Conservation (phyloP, 805 yeast genomes). For the Saccharomyces kudriavzevii region DNA sequence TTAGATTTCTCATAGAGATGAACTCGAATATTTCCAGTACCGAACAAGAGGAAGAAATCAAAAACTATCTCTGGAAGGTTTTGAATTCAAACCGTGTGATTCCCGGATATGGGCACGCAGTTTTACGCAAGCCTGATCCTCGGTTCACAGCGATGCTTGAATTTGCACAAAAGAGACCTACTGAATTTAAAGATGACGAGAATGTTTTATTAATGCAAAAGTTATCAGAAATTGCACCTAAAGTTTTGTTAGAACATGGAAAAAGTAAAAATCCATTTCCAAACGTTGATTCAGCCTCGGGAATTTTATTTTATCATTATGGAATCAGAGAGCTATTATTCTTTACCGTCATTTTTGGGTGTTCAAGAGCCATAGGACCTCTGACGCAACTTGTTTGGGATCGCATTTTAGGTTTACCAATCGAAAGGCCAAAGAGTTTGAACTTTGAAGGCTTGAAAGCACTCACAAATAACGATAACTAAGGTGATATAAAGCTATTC, state of each 20-base stretch:
- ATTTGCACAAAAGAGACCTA: conserved; percentile 47
- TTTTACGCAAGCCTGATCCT: conserved; percentile 75
- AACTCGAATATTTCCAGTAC: conserved; percentile 36
- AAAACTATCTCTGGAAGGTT: conserved; percentile 61
- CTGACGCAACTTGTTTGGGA: conserved; percentile 74
- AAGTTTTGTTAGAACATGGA: conserved; percentile 67
- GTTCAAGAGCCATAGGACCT: conserved; percentile 73
- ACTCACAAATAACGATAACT: conserved; percentile 1
- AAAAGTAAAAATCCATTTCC: conserved; percentile 84
- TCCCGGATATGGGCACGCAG: conserved; percentile 88
- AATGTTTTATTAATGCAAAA: conserved; percentile 59
- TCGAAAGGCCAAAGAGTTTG: conserved; percentile 64
- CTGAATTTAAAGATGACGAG: conserved; percentile 54
- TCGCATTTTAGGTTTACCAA: conserved; percentile 67
- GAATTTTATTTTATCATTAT: conserved; percentile 71
- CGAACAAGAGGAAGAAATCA: conserved; percentile 38
- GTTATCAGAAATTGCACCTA: conserved; percentile 65
- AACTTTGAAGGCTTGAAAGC: conserved; percentile 16
- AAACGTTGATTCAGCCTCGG: conserved; percentile 74
- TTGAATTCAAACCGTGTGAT: conserved; percentile 69
- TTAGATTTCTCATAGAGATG: conserved; percentile 63
- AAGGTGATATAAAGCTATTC: not conserved
- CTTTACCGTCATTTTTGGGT: conserved; percentile 78
- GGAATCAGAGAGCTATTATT: conserved; percentile 66
- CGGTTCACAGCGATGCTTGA: conserved; percentile 67